Percentiles rank a stretch among this genome's conserved stretches.
Conservation (phyloP, 108 stramenopile genomes). For the Skeletonema tropicum region DNA sequence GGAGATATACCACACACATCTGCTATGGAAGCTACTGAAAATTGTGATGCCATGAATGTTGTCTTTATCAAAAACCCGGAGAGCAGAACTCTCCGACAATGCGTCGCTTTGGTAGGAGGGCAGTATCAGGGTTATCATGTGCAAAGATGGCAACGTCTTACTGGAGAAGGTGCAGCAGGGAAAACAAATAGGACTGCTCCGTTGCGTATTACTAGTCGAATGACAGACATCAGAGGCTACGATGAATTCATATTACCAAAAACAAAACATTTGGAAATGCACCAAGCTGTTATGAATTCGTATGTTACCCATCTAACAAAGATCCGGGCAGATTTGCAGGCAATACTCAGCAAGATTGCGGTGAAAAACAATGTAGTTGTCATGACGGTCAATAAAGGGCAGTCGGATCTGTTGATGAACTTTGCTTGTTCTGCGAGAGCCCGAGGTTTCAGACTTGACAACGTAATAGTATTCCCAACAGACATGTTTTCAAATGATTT, state of each 20-base stretch:
- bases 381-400: slow-evolving; percentile 46
- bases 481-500: slow-evolving; percentile 43
- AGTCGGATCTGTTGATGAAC: slow-evolving; percentile 55
- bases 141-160: slow-evolving; percentile 17
- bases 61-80: slow-evolving; percentile 42
- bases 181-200: slow-evolving; percentile 19
- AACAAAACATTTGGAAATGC: slow-evolving; percentile 7
- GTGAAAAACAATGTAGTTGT: slow-evolving; percentile 51
- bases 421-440: slow-evolving; percentile 59
- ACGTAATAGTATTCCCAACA: slow-evolving; percentile 47
- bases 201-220: slow-evolving; percentile 46
- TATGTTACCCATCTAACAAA: slow-evolving; percentile 27
- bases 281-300: slow-evolving; percentile 20
- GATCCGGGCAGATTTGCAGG: slow-evolving; percentile 20
- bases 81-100: slow-evolving; percentile 12
- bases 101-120: slow-evolving; percentile 33
- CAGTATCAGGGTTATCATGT: slow-evolving; percentile 51
- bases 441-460: slow-evolving; percentile 43
- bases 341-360: slow-evolving; percentile 29
- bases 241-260: slow-evolving; percentile 33
- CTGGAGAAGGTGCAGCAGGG: slow-evolving; percentile 4
- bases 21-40: slow-evolving; percentile 44
- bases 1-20: slow-evolving; percentile 21
- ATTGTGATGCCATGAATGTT: slow-evolving; percentile 51
- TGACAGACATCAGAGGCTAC: slow-evolving; percentile 36